Evolutionary conservation across 495 filamentous ascomycete genomes (phyloP), one percentile per base, ranked within the genome.

Genomic region (Aspergillus saccharolyticus): DNA sequence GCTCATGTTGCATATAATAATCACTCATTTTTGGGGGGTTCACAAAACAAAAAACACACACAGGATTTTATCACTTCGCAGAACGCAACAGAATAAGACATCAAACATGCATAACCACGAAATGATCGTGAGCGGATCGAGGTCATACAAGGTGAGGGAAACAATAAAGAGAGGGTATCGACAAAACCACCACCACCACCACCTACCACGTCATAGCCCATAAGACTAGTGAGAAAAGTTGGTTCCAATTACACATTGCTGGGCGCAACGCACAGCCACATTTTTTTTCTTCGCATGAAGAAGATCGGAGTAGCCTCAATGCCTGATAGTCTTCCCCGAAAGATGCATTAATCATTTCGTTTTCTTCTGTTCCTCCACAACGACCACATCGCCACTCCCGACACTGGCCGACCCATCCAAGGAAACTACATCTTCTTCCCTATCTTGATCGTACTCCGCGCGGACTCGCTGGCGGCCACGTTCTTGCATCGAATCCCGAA

Each of bases 401-500:
- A 50, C 50, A 28, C 43, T 52, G 49, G 48, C 28, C 1, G 49
- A 45, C 22, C 56, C 49, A 19, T 58, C 56, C 33, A 58, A 43
- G 4, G 51, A 46, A 0, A 58, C 56, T 9, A 52, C 57, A 42
- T 59, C 57, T 30, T 53, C 57, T 17, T 59, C 57, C 33, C 45
- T n/a, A 45, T 54, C 52, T 1, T 28, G 24, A 8, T 50, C 47
- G 45, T 59, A 48, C 30, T 52, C 33, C 5, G 33, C 48, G 8
- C 52, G 44, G 16, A 54, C 52, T n/a, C 57, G 57, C 17, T 52
- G 48, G 4, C 83, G 73, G 0, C 89, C 87, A 51, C 91, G 71
- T 69, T 93, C 88, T 60, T 78, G 78, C 87, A 95, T 89, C 30
- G 86, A 87, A 42, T 78, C 83, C 28, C 85, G 72, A 55, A 96